Evolutionary conservation across 768 basidiomycete genomes (phyloP).

Genomic region (Imleria badia): DNA sequence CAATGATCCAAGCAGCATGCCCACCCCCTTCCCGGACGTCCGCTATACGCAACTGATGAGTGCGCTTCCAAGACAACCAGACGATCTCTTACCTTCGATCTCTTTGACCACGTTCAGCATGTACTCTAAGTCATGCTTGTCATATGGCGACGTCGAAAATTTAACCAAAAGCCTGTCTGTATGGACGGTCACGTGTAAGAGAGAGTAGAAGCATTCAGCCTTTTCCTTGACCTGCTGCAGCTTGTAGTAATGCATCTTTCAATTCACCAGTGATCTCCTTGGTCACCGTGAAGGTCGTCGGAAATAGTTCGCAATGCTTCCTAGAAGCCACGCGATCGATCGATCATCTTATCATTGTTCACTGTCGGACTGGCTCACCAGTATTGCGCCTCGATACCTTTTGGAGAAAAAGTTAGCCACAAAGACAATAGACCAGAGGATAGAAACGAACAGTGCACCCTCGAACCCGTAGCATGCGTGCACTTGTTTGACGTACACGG

Average conservation of each 20-base stretch:
- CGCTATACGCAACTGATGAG: constrained; percentile 3
- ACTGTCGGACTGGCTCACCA: constrained; percentile 18
- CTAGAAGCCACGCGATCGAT: constrained; percentile 3
- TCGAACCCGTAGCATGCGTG: background rate
- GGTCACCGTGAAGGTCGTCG: constrained; percentile 23
- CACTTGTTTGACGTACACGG: constrained; percentile 27
- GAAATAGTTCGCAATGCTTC: constrained; percentile 34
- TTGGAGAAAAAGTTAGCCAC: constrained; percentile 2
- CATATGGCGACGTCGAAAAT: constrained; percentile 34
- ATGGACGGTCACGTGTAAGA: background rate
- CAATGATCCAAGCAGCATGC: constrained; percentile 27
- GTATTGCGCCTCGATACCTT: constrained; percentile 31
- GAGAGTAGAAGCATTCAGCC: background rate
- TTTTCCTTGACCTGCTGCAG: constrained; percentile 26
- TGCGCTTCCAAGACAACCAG: background rate
- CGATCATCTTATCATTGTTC: background rate
- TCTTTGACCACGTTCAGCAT: constrained; percentile 32
- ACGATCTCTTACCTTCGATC: constrained; percentile 18
- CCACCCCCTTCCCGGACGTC: constrained; percentile 7
- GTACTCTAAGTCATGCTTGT: constrained; percentile 18
- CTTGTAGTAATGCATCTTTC: constrained; percentile 26
- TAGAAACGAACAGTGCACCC: constrained; percentile 24
- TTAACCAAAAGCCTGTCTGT: constrained; percentile 30
- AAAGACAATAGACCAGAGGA: background rate
- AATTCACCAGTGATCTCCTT: constrained; percentile 16